Base-by-base conservation (phyloP, 148 eudicot species). In the Camellia japonica region DNA sequence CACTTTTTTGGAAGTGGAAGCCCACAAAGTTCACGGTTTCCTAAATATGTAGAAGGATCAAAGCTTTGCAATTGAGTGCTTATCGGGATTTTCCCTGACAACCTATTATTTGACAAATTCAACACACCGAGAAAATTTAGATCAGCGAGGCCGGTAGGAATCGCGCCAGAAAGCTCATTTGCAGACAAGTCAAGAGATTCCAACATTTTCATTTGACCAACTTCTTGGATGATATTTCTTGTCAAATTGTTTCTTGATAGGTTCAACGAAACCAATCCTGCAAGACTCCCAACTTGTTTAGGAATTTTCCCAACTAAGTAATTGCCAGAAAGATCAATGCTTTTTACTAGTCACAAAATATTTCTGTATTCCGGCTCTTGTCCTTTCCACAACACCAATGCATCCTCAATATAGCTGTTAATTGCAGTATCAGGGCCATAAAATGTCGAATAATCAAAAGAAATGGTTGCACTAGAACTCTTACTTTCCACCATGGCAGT, bases 11-110 rank as follows among this genome's bases (percentile, higher is more conserved):
- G 19, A n/a, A 85, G 47, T 64, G 85, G 87, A n/a, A 59, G 58
- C 15, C 86, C 84, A 49, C 81, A 84, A 51, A 84, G 84, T 43
- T 13, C 30, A 15, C 49, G 79, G 23, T 79, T 82, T 8, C 85
- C 83, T 0, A 4, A 47, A 67, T 61, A 85, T 4, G 69, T 63
- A 10, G 83, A 71, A 5, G 83, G 63, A 42, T 82, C 59, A 59
- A 75, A 82, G 52, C 81, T 73, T 62, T 82, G 87, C 3, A 85
- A 30, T 46, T 85, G 87, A 71, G 85, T 85, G 54, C 87, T 70
- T 0, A n/a, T 0, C 20, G 87, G 87, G 19, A 82, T 82, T 73
- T 73, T 60, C 14, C 87, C 85, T 0, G 75, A 70, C 56, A 30
- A 30, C 38, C 38, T 30, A 30, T 30, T 30, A 30, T 30, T 30